Evolutionary conservation across 2,329 filamentous ascomycete genomes (phyloP).

Genomic region (Biscogniauxia marginata): DNA sequence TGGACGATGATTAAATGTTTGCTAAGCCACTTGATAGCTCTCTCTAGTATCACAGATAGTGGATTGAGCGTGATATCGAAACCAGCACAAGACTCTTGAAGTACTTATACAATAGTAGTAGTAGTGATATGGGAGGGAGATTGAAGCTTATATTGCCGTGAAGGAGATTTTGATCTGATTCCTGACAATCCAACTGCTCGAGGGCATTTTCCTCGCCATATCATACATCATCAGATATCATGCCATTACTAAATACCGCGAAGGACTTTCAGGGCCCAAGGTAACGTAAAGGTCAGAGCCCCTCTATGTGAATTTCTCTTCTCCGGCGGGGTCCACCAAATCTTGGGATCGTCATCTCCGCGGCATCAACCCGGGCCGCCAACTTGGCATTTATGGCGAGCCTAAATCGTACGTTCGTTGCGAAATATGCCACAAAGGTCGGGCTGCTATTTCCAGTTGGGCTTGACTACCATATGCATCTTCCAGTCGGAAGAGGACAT

Average conservation of each 20-base stretch:
- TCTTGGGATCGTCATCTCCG: not conserved
- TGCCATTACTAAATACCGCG: not conserved
- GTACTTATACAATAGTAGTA: not conserved
- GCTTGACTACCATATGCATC: not conserved
- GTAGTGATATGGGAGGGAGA: not conserved
- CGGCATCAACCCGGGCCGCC: not conserved
- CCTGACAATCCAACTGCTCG: not conserved
- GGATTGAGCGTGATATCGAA: not conserved
- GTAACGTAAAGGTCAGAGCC: not conserved
- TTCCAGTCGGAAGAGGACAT: not conserved
- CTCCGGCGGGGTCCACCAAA: not conserved
- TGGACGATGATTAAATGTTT: not conserved
- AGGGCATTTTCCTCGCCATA: not conserved
- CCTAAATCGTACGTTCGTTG: not conserved
- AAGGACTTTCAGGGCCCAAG: not conserved
- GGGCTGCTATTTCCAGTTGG: not conserved
- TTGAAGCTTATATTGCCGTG: not conserved
- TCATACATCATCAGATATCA: not conserved
- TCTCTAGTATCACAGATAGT: not conserved
- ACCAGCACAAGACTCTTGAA: not conserved
- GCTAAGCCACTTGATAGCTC: not conserved
- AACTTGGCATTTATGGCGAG: not conserved
- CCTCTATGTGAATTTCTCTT: not conserved
- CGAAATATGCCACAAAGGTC: not conserved
- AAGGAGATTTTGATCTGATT: not conserved